These are phyloP conservation scores for Fusarium kyushuense DNA, from an alignment of 2,329 filamentous ascomycete genomes.

Conservation along the genomic window DNA sequence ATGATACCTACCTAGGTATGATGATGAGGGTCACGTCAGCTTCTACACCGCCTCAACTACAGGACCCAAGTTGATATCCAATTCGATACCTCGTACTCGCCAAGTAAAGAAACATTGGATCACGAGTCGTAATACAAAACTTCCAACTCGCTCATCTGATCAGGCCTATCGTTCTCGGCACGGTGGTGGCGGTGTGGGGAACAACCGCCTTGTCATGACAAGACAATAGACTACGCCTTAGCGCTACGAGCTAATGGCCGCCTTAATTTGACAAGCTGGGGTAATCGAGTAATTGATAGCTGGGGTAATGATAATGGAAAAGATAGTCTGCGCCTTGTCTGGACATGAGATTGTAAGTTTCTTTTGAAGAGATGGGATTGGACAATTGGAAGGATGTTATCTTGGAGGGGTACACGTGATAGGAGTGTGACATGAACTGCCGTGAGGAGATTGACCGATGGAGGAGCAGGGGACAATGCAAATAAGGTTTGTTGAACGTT, in stretches of 20 bases:
- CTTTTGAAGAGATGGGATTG: background rate
- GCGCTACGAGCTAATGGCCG: constrained; percentile 33
- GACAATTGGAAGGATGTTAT: constrained; percentile 7
- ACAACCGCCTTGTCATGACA: constrained; percentile 38
- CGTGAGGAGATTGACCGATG: background rate
- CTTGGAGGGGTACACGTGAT: background rate
- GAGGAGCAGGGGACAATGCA: background rate
- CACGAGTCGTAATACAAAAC: background rate
- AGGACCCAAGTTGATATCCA: too few relatives aligned
- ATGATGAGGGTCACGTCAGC: background rate
- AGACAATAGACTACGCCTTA: constrained; percentile 29
- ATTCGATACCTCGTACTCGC: background rate
- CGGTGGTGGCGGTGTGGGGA: constrained; percentile 29
- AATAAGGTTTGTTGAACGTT: background rate
- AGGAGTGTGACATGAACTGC: background rate
- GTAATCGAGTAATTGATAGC: constrained; percentile 10
- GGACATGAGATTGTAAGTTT: background rate
- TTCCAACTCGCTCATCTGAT: constrained; percentile 16
- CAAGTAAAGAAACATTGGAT: background rate
- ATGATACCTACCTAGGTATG: background rate
- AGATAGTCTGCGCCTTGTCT: constrained; percentile 13
- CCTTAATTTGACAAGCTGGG: constrained; percentile 39
- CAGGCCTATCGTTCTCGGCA: background rate
- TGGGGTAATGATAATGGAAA: background rate
- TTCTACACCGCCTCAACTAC: background rate